Evolutionary conservation across 768 basidiomycete genomes (phyloP), one percentile per base, ranked within the genome.

Genomic region (Porphyrellus cyaneotinctus): DNA sequence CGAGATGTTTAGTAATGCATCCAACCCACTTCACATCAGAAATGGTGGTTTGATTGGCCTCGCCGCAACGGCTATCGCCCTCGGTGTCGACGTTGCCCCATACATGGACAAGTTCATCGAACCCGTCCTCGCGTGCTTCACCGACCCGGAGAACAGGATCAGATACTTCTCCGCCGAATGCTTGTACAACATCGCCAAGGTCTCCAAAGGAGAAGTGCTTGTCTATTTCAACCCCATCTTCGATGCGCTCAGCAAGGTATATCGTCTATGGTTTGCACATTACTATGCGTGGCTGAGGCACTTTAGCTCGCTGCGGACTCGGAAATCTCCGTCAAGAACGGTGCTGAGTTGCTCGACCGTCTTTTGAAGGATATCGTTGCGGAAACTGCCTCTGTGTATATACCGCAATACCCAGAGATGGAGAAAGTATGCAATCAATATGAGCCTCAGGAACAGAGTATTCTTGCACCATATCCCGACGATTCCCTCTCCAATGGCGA

Each of bases 141-240:
- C 87, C 55, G 97, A 99, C 68, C 79, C 87, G 2, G 95, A 98
- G 76, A 93, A 91, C 72, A 80, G 93, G 65, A 92, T 98, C 54
- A 83, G 93, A 39, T 99, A 98, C 73, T 97, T 97, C 75, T 95
- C 95, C 6, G 95, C 93, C 23, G 97, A 99, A 68, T 95, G 94
- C 64, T 74, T 99, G 57, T 99, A 99, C 75, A 99, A 99, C 72
- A 95, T 99, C 58, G 91, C 90, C 24, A 92, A 95, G 70, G 95
- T 97, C 15, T 95, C 94, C 30, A 95, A 97, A 63, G 97, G 95
- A 35, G 95, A 97, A 70, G 87, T 98, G 30, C 74, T 99, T 52
- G 84, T 97, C 14, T 97, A 95, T 67, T 99, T 97, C 75, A 99
- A 99, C 65, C 93, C 95, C 52, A 92, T 98, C 50, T 99, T 99